Conservation (phyloP, 2,329 filamentous ascomycete species). For the Tympanopsis confertula region DNA sequence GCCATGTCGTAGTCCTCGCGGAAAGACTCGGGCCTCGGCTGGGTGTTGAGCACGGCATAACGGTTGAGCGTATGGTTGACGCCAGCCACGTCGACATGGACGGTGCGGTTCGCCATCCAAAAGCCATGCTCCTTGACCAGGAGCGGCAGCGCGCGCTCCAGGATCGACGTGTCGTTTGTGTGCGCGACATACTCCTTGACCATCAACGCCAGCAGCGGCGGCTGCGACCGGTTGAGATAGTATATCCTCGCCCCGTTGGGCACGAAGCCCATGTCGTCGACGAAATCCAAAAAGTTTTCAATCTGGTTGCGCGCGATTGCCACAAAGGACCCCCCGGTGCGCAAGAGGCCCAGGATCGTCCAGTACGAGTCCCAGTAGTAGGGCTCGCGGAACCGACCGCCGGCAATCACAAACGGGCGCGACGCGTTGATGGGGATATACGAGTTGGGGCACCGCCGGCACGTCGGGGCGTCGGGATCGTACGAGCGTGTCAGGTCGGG, state of each 20-base stretch:
- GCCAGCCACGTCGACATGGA: conserved; percentile 32
- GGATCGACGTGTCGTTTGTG: conserved; percentile 49
- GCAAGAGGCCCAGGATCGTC: conserved; percentile 54
- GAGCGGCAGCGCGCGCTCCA: conserved; percentile 48
- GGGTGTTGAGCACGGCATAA: conserved; percentile 51
- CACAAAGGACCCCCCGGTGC: conserved; percentile 51
- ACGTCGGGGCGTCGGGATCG: conserved; percentile 7
- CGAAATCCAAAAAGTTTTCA: conserved; percentile 58
- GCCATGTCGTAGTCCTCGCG: conserved; percentile 54
- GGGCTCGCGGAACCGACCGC: conserved; percentile 58
- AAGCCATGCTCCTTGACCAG: conserved; percentile 53
- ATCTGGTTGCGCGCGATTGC: conserved; percentile 55
- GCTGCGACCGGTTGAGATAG: conserved; percentile 59
- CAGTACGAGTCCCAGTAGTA: conserved; percentile 66
- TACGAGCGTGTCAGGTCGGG: conserved; percentile 54
- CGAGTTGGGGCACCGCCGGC: conserved; percentile 42
- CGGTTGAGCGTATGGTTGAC: conserved; percentile 42
- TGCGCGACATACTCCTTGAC: conserved; percentile 51
- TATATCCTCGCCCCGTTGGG: conserved; percentile 59
- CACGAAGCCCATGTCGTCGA: conserved; percentile 53
- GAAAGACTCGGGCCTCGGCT: conserved; percentile 57
- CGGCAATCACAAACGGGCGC: conserved; percentile 58
- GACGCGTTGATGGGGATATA: conserved; percentile 47
- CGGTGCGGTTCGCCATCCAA: conserved; percentile 47
- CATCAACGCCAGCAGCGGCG: conserved; percentile 56